A percentile compares a stretch with the other conserved stretches of the same genome.
These are phyloP conservation scores for Aureobasidium sp. DNA, from an alignment of 2,329 filamentous ascomycete species.

Conservation along the genomic window DNA sequence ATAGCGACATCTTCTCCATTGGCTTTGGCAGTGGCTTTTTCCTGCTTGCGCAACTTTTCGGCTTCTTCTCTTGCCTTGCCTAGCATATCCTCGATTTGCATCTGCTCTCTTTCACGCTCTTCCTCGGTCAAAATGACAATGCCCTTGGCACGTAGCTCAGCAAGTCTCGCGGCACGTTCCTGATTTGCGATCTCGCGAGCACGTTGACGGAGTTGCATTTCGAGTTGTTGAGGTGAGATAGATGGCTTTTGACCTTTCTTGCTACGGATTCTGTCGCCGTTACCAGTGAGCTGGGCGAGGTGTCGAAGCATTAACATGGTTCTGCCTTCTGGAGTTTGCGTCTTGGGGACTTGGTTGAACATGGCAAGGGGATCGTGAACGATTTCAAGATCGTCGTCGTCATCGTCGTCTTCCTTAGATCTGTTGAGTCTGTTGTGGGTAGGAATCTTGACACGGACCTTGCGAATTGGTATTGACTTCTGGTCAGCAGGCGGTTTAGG, in stretches of 20 bases:
- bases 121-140: conserved; percentile 77
- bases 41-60: conserved; percentile 67
- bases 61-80: conserved; percentile 77
- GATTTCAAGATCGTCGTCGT: conserved; percentile 60
- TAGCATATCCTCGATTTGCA: conserved; percentile 80
- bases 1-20: conserved; percentile 43
- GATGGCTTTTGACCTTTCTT: conserved; percentile 51
- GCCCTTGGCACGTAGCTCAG: conserved; percentile 70
- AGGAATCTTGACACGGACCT: conserved; percentile 9
- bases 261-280: conserved; percentile 42
- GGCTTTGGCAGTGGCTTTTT: conserved; percentile 67
- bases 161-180: conserved; percentile 70
- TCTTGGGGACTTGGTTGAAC: conserved; percentile 33
- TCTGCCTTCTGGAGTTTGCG: conserved; percentile 23
- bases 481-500: neutral
- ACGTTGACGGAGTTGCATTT: conserved; percentile 59
- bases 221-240: conserved; percentile 65
- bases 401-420: conserved; percentile 31
- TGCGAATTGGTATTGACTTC: neutral
- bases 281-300: conserved; percentile 27
- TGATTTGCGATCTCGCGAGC: conserved; percentile 72
- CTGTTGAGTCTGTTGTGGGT: neutral
- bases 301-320: conserved; percentile 30
- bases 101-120: conserved; percentile 74
- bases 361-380: conserved; percentile 33